Base-by-base conservation (phyloP, 768 basidiomycete genomes). In the Clavulina sp. region DNA sequence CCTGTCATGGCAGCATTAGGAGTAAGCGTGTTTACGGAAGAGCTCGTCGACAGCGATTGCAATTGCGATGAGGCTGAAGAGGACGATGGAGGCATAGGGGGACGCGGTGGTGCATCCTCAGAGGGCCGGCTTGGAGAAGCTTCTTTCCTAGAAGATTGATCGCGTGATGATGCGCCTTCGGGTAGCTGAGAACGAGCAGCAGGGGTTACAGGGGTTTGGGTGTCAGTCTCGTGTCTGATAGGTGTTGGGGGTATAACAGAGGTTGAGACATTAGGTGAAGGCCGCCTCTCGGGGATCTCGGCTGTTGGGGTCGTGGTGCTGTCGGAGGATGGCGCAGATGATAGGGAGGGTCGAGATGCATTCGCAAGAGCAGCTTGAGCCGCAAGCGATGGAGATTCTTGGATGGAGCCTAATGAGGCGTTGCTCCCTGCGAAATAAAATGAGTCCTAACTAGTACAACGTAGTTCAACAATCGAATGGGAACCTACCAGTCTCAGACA, bases 11-110 rank as follows among this genome's bases (percentile, higher is more conserved):
- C 36, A 1, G 36, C 13, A 38, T 38, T 38, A 13, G 36, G 36
- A 13, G 13, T 38, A 13, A 21, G 36, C 21, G 36, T 38, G 13
- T 13, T 13, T 38, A 13, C 36, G 21, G 13, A 13, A 16, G 54
- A 55, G 21, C 57, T 61, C n/a, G 62, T 62, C 21, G 64, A 62
- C 54, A 60, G 53, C 28, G 53, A 23, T 34, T 41, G 53, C 30
- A 52, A 53, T 51, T 48, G 49, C 3, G 52, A 43, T 28, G 50
- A n/a, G 33, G 32, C 18, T 21, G 49, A 51, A 19, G 33, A 36
- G 6, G 30, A 16, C 33, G 49, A 60, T 5, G 41, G 52, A 49
- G 61, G 9, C 19, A 19, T 38, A 19, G 19, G 9, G 34, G 19
- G 34, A 38, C 9, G 34, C 19, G 9, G 34, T 38, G 9, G 34